A percentile compares a stretch with the other conserved stretches of the same genome.
phyloP scores from a whole-genome alignment of 2,329 filamentous ascomycete genomes.

The Diatrype stigma region DNA sequence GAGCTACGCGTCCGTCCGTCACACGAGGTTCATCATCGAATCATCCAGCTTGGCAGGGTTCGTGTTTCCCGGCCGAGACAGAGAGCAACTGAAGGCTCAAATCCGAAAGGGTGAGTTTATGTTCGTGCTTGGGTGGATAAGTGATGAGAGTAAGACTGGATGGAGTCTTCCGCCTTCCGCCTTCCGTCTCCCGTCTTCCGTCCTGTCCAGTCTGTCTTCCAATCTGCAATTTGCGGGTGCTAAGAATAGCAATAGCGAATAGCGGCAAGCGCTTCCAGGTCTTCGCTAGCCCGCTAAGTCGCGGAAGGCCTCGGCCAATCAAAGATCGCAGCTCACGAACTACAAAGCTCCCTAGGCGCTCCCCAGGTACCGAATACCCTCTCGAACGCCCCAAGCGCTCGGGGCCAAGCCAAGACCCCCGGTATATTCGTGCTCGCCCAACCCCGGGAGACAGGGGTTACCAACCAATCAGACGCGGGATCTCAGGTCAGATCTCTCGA shows the following conservation, averaged over 20 bases:
- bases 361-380: not conserved
- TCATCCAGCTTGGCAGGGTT: not conserved
- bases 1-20: not conserved
- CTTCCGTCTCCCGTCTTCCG: no score
- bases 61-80: not conserved
- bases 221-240: not conserved
- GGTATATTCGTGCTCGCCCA: not conserved
- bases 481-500: not conserved
- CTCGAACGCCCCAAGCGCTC: not conserved
- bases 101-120: not conserved
- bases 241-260: slow-evolving; percentile 1
- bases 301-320: not conserved
- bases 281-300: not conserved
- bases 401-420: not conserved
- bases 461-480: not conserved
- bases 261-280: not conserved
- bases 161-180: no score
- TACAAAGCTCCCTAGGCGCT: not conserved
- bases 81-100: not conserved
- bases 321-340: not conserved
- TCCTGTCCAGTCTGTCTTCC: not conserved
- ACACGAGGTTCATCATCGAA: not conserved
- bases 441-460: not conserved
- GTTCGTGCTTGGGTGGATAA: not conserved
- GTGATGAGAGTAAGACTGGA: not conserved